Evolutionary conservation across 805 yeast genomes (phyloP).

Genomic region (Starmera pachycereana): DNA sequence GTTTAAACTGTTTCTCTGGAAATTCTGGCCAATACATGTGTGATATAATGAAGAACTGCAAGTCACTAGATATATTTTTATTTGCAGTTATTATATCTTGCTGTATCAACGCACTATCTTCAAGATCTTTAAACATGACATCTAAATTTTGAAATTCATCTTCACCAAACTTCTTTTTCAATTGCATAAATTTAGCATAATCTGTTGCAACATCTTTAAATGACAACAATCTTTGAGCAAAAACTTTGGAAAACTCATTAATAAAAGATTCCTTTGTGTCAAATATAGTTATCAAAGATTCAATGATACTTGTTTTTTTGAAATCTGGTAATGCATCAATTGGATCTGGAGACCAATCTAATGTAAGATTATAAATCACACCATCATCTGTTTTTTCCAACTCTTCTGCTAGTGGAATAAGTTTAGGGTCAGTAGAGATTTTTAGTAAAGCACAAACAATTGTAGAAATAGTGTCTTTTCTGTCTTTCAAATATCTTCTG

Average conservation of each 20-base stretch:
- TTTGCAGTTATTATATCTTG: constrained; percentile 21
- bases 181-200: constrained; percentile 33
- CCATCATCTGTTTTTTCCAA: constrained; percentile 23
- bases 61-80: constrained; percentile 12
- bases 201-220: constrained; percentile 27
- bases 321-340: constrained; percentile 86
- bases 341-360: constrained; percentile 78
- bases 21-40: constrained; percentile 69
- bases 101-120: constrained; percentile 42
- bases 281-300: constrained; percentile 59
- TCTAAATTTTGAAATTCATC: constrained; percentile 59
- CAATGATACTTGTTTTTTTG: constrained; percentile 59
- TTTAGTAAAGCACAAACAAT: constrained; percentile 62
- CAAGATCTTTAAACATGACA: constrained; percentile 74
- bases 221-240: constrained; percentile 44
- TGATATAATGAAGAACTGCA: constrained; percentile 59
- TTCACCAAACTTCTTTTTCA: constrained; percentile 58
- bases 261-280: constrained; percentile 60
- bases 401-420: constrained; percentile 34
- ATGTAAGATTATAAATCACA: constrained; percentile 9
- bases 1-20: constrained; percentile 21
- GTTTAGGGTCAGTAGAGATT: constrained; percentile 1
- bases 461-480: constrained; percentile 62
- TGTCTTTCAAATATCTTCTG: constrained; percentile 54
- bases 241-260: constrained; percentile 49